A percentile compares a stretch with the other conserved stretches of the same genome.
Conservation (phyloP, 257 asterid genomes). For the Ehretia macrophylla region DNA sequence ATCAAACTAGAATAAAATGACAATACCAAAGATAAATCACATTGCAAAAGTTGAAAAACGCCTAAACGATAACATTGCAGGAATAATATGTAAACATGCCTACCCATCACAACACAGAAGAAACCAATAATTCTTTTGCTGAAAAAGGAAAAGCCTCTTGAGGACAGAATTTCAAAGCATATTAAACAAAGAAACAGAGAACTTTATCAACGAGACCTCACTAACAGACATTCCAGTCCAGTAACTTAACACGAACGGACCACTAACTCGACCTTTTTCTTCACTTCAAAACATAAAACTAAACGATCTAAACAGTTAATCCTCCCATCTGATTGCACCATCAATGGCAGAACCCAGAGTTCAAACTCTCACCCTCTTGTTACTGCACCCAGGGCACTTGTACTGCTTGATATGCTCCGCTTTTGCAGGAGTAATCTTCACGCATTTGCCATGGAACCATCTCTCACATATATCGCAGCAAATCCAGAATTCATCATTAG, state of each 20-base stretch:
- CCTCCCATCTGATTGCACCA: conserved; percentile 8
- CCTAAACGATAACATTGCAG: no score
- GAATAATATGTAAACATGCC: no score
- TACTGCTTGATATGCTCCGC: conserved; percentile 84
- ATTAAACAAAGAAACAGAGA: conserved; percentile 8
- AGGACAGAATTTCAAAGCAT: conserved; percentile 12
- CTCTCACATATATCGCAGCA: conserved; percentile 75
- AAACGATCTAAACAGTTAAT: conserved; percentile 18
- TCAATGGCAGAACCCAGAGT: conserved; percentile 10
- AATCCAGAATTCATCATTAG: conserved; percentile 71
- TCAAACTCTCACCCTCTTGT: conserved; percentile 60
- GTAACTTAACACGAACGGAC: conserved; percentile 9
- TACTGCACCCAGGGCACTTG: conserved; percentile 77
- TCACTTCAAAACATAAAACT: conserved; percentile 10
- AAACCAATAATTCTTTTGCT: background rate
- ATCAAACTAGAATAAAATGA: no score
- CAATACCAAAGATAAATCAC: no score
- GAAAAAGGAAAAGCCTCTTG: no score
- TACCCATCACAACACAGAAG: no score
- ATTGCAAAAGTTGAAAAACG: no score
- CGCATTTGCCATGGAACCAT: conserved; percentile 88
- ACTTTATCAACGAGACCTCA: conserved; percentile 19
- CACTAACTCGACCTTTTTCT: conserved; percentile 9
- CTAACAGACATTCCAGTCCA: conserved; percentile 27
- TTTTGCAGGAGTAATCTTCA: conserved; percentile 75